Base-by-base conservation (phyloP, 805 yeast genomes). In the Sungouiella thailandica region DNA sequence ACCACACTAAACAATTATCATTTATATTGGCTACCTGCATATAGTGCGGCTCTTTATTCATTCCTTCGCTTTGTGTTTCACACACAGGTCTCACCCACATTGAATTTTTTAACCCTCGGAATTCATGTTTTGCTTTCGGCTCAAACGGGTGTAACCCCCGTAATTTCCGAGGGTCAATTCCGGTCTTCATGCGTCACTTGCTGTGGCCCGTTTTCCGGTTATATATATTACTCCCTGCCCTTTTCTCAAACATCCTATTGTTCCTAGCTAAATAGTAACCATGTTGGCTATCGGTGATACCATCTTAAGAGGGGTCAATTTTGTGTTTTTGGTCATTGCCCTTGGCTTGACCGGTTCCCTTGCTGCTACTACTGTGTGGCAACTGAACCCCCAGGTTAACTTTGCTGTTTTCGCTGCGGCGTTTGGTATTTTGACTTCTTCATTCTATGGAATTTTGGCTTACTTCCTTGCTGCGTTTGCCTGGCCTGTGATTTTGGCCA, bases 321-420 rank as follows among this genome's bases (percentile, higher is more conserved):
- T 89, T 53, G 67, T 77, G 51, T 80, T 86, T 64, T 73, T 88
- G 44, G 78, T 79, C 39, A 76, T 89, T 53, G 75, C 80, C 36
- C 76, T 93, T 43, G 98, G 96, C 60, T 72, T 90, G 53, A 76
- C 93, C 46, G 96, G 88, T 48, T 82, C 93, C n/a, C 76, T 90
- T 52, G 81, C 86, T 39, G 84, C 85, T 41, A 74, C 83, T 42
- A 65, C 75, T 23, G 49, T 52, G 25, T 34, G 37, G 37, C 78
- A 75, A 53, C 55, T 56, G 49, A 68, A 75, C 57, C 80, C 95
- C 31, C 93, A 93, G 64, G 94, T 93, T 45, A 88, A 87, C 71
- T 88, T 83, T 62, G 82, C 74, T 44, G 77, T 93, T 39, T 93
- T 93, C 58, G 78, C 96, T 24, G 79, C 94, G 27, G 86, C 90